Base-by-base conservation (phyloP, 129 eudicot genomes). In the Cynara cardunculus region DNA sequence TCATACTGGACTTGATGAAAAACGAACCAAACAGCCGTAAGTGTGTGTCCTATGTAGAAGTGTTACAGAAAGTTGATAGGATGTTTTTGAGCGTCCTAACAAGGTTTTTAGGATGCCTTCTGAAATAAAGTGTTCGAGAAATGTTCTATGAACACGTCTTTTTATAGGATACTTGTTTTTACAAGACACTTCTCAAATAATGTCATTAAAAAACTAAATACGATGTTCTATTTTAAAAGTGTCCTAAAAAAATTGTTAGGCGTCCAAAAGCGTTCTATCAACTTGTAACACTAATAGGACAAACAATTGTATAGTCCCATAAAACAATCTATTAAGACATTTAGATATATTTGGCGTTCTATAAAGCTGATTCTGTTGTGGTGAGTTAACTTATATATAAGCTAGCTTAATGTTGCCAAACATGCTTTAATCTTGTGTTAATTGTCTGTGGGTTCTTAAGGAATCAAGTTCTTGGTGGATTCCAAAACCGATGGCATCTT, bases 391-490 rank as follows among this genome's bases (percentile, higher is more conserved):
- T 53, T 53, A 5, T 53, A 53, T 53, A 5, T 53, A 53, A 56
- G 24, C 24, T 4, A 56, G 0, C 22, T 53, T 53, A 53, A 4
- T 2, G 25, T 56, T 56, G 65, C 24, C 65, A 56, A 56, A 56
- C 24, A 56, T n/a, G 9, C 65, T 56, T 56, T 64, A 22, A 24
- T 21, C 30, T 25, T 24, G 0, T 16, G n/a, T 64, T 24, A 28
- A 72, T 64, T 0, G 39, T 78, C 28, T 16, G 2, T 69, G 21
- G 7, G 25, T 27, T 80, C 62, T 24, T 78, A 56, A 96, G 99
- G 97, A 79, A 18, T 81, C 95, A 7, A 87, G 84, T 41, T 91
- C 99, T 32, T 92, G 99, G 99, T 92, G 91, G 96, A 82, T 89
- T 71, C 97, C 95, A 49, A 88, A 87, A 56, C 81, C 97, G 69